Evolutionary conservation across 176 grass and related monocot genomes (phyloP).

Genomic region (Oryza glaberrima): DNA sequence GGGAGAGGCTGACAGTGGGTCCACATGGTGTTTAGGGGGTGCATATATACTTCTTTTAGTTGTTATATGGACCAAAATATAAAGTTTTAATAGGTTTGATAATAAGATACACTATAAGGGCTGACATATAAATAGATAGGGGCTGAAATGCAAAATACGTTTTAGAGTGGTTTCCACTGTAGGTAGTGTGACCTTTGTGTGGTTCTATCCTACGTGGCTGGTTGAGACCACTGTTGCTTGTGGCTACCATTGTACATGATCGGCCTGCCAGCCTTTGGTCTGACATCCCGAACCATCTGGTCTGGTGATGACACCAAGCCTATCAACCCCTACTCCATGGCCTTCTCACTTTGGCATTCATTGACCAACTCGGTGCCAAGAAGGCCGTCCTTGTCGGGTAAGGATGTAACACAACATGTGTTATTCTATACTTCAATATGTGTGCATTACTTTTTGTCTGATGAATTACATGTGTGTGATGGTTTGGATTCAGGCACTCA

Average conservation of each 20-base stretch:
- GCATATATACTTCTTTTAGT: no score
- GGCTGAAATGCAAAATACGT: no score
- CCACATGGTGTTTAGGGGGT: no score
- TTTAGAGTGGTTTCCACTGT: no score
- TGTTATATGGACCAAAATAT: no score
- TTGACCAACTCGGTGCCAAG: slow-evolving; percentile 53
- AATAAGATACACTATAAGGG: no score
- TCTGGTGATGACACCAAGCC: slow-evolving; percentile 48
- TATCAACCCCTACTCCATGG: slow-evolving; percentile 83
- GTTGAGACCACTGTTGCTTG: no score
- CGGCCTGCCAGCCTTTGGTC: slow-evolving; percentile 69
- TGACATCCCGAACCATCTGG: slow-evolving; percentile 53
- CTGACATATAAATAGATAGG: no score
- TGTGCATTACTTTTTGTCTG: background rate
- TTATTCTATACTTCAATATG: background rate
- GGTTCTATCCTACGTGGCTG: no score
- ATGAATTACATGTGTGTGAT: background rate
- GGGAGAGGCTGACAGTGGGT: no score
- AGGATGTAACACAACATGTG: background rate
- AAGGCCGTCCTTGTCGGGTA: slow-evolving; percentile 87
- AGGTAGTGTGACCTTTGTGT: no score
- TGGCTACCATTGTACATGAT: background rate
- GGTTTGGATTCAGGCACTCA: slow-evolving; percentile 76
- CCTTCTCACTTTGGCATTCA: slow-evolving; percentile 85
- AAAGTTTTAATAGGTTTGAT: no score